Conservation (phyloP, 2,329 filamentous ascomycete genomes). For the Furcasterigmium furcatum region DNA sequence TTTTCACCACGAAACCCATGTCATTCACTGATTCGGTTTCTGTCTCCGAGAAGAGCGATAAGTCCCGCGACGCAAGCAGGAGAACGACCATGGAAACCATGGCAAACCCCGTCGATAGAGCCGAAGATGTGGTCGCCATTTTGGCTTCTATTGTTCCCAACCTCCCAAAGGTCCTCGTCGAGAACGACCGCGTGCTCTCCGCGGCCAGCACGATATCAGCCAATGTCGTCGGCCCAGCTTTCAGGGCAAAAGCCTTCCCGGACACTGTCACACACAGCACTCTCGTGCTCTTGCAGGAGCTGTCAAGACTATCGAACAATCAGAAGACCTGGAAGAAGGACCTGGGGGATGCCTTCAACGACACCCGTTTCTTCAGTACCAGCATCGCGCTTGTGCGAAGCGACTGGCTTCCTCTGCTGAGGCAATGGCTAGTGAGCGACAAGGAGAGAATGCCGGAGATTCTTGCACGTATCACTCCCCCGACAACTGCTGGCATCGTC, state of each 20-base stretch:
- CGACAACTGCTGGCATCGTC: slow-evolving; percentile 91
- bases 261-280: slow-evolving; percentile 73
- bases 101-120: slow-evolving; percentile 40
- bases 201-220: slow-evolving; percentile 79
- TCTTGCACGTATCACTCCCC: slow-evolving; percentile 72
- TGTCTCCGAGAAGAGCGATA: slow-evolving; percentile 36
- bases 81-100: slow-evolving; percentile 25
- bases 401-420: slow-evolving; percentile 80
- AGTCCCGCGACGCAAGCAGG: slow-evolving; percentile 30
- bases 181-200: slow-evolving; percentile 76
- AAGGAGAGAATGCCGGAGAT: slow-evolving; percentile 86
- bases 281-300: slow-evolving; percentile 70
- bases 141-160: slow-evolving; percentile 76
- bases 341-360: slow-evolving; percentile 86
- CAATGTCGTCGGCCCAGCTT: slow-evolving; percentile 75
- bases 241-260: slow-evolving; percentile 84
- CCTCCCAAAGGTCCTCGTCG: slow-evolving; percentile 77
- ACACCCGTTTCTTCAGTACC: slow-evolving; percentile 79
- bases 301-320: slow-evolving; percentile 73
- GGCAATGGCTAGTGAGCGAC: slow-evolving; percentile 80
- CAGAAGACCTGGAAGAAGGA: slow-evolving; percentile 94
- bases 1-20: slow-evolving; percentile 85
- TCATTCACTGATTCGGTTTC: slow-evolving; percentile 56
- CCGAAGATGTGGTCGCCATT: slow-evolving; percentile 77
- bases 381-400: slow-evolving; percentile 61